phyloP scores from a whole-genome alignment of 163 green algal species.

The Smithsoniella earleae region DNA sequence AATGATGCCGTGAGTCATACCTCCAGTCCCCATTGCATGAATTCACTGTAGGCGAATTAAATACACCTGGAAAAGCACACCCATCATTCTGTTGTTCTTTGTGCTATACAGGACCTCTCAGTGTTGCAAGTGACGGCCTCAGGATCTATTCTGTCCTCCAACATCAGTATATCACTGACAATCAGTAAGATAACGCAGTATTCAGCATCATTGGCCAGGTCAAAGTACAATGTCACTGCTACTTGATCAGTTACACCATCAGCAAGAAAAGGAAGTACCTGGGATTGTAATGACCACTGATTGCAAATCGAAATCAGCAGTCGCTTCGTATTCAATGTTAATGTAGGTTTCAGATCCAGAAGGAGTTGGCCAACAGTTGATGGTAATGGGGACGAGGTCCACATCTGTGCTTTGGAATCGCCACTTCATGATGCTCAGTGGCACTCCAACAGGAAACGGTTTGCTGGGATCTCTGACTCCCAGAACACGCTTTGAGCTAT shows the following conservation, averaged over 20 bases:
- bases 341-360: constrained; percentile 80
- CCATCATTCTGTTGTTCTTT: too few species aligned
- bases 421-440: constrained; percentile 96
- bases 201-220: too few species aligned
- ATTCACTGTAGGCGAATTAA: constrained; percentile 15
- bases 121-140: too few species aligned
- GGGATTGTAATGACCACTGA: constrained; percentile 89
- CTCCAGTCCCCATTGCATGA: constrained; percentile 78
- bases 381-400: constrained; percentile 73
- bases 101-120: too few species aligned
- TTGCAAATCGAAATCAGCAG: constrained; percentile 68
- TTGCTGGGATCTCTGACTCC: constrained; percentile 82
- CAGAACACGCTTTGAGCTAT: constrained; percentile 52
- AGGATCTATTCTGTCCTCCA: too few species aligned
- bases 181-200: too few species aligned
- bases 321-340: constrained; percentile 97
- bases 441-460: constrained; percentile 82
- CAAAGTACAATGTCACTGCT: too few species aligned
- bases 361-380: constrained; percentile 92
- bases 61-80: constrained; percentile 41
- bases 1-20: constrained; percentile 60
- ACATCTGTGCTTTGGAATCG: constrained; percentile 68
- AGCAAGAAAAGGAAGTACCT: constrained; percentile 28
- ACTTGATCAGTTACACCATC: too few species aligned
- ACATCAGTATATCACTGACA: too few species aligned